These are phyloP conservation scores for Suhomyces panamericanus DNA, from an alignment of 1,139 yeast genomes.

Conservation along the genomic window DNA sequence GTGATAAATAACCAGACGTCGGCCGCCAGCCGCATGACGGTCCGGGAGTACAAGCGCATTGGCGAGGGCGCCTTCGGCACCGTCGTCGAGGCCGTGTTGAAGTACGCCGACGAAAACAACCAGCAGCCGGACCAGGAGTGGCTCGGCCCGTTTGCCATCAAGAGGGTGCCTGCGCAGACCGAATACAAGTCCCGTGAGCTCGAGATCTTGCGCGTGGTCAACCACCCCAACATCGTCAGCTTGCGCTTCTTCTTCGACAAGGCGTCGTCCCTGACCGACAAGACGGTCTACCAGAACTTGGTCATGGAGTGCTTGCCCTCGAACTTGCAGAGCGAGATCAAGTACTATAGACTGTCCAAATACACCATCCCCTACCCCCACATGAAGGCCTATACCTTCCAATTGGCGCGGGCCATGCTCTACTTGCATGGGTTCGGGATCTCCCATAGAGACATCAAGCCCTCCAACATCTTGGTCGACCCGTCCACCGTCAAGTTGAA, in stretches of 20 bases:
- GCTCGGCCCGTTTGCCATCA: constrained; percentile 81
- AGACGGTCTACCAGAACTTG: constrained; percentile 69
- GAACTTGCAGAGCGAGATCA: constrained; percentile 71
- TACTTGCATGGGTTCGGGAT: constrained; percentile 78
- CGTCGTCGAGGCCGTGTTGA: constrained; percentile 69
- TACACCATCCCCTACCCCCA: constrained; percentile 70
- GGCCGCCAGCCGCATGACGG: constrained; percentile 58
- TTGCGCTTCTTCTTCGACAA: constrained; percentile 69
- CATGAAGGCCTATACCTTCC: constrained; percentile 76
- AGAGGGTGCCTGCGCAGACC: constrained; percentile 81
- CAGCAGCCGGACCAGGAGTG: constrained; percentile 40
- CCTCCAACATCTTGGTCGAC: constrained; percentile 74
- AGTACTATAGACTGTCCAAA: constrained; percentile 62
- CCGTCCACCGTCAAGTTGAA: constrained; percentile 65
- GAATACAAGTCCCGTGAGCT: constrained; percentile 80
- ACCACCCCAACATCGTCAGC: constrained; percentile 75
- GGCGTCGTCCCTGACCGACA: constrained; percentile 52
- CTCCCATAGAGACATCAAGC: constrained; percentile 81
- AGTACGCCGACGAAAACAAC: constrained; percentile 21
- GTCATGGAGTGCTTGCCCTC: constrained; percentile 88
- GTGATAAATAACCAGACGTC: constrained; percentile 63
- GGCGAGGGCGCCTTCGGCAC: constrained; percentile 89
- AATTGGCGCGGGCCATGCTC: constrained; percentile 78
- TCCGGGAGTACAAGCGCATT: constrained; percentile 68
- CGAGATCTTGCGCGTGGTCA: constrained; percentile 69